A percentile compares a stretch with the other conserved stretches of the same genome.
These are phyloP conservation scores for Yarrowia galli DNA, from an alignment of 1,139 yeast species.

Conservation along the genomic window DNA sequence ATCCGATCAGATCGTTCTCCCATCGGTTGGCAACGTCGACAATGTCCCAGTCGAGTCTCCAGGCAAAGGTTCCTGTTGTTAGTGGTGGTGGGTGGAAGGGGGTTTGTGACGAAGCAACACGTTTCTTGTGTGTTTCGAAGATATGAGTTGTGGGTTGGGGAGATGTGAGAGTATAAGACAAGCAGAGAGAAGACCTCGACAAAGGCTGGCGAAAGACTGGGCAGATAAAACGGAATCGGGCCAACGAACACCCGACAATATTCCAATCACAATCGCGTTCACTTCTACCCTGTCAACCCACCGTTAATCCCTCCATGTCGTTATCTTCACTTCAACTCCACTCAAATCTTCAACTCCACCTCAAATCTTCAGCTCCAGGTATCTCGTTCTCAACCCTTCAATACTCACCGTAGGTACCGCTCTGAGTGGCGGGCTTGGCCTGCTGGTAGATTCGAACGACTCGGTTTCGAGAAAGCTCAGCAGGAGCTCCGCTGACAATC, in stretches of 20 bases:
- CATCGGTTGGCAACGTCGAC: conserved; percentile 80
- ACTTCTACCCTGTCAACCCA: too few relatives aligned
- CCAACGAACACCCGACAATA: too few relatives aligned
- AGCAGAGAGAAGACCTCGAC: too few relatives aligned
- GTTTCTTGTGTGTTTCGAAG: too few relatives aligned
- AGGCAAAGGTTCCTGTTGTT: conserved; percentile 53
- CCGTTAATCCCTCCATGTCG: not conserved
- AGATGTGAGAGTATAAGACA: too few relatives aligned
- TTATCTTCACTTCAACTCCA: not conserved
- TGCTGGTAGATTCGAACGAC: conserved; percentile 80
- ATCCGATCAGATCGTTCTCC: conserved; percentile 91
- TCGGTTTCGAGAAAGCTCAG: conserved; percentile 65
- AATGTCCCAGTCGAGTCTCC: conserved; percentile 89
- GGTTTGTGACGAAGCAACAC: too few relatives aligned
- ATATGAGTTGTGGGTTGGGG: too few relatives aligned
- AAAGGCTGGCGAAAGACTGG: too few relatives aligned
- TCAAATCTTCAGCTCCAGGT: not conserved
- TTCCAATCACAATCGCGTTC: too few relatives aligned
- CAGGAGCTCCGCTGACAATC: conserved; percentile 81
- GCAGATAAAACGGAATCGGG: too few relatives aligned
- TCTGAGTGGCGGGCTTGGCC: conserved; percentile 83
- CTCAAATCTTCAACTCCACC: too few relatives aligned
- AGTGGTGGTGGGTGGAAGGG: conserved; percentile 2
- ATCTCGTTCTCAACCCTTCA: not conserved
- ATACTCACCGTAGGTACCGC: conserved; percentile 54